phyloP scores from a whole-genome alignment of 2,329 filamentous ascomycete species.

The Sclerotinia trifoliorum region DNA sequence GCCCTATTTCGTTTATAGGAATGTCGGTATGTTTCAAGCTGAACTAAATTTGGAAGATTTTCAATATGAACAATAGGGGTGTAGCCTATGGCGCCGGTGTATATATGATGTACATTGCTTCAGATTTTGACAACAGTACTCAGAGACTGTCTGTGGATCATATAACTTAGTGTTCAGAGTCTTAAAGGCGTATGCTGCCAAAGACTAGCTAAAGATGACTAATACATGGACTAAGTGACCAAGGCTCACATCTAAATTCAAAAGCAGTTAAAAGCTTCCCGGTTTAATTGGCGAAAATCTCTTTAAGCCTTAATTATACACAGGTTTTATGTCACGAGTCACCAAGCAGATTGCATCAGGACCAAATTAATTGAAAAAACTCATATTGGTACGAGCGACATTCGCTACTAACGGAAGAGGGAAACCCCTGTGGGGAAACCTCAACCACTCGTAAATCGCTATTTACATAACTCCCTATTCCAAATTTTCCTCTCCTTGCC shows the following conservation, averaged over 20 bases:
- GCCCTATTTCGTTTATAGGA: not conserved
- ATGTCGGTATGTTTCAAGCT: not conserved
- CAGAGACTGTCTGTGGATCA: too few species aligned
- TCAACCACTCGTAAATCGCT: not conserved
- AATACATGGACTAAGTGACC: not conserved
- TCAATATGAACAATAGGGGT: not conserved
- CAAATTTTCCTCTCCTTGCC: too few species aligned
- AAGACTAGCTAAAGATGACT: not conserved
- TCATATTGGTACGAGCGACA: not conserved
- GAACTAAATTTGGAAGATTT: not conserved
- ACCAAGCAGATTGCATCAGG: not conserved
- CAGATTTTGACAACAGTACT: not conserved
- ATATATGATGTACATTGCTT: not conserved
- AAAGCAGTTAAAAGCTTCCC: not conserved
- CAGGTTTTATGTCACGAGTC: not conserved
- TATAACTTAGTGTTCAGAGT: too few species aligned
- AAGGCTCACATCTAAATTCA: not conserved
- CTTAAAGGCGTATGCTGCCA: not conserved
- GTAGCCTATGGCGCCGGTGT: not conserved
- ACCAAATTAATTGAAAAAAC: not conserved
- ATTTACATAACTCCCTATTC: too few species aligned
- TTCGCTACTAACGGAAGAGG: not conserved
- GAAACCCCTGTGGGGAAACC: constrained; percentile 1
- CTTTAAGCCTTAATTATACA: too few species aligned
- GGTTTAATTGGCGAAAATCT: too few species aligned